A percentile compares a stretch with the other conserved stretches of the same genome.
These are phyloP conservation scores for Barnettozyma vustinii DNA, from an alignment of 805 yeast genomes.

Conservation along the genomic window DNA sequence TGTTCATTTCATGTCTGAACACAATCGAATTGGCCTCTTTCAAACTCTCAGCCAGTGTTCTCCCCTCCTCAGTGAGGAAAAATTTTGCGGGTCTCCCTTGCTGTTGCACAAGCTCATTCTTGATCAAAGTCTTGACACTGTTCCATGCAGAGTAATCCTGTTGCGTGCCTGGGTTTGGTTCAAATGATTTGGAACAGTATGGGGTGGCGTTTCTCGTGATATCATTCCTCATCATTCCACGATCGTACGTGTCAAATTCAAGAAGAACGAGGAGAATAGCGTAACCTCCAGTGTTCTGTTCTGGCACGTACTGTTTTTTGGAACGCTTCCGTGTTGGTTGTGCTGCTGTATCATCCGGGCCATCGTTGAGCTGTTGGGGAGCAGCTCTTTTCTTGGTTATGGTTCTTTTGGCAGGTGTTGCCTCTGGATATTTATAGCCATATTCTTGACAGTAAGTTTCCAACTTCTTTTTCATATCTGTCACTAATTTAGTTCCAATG, in stretches of 20 bases:
- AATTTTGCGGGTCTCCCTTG: constrained; percentile 58
- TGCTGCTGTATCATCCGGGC: background rate
- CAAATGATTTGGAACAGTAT: constrained; percentile 54
- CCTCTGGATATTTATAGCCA: constrained; percentile 41
- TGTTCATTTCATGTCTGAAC: constrained; percentile 24
- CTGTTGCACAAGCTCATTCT: constrained; percentile 50
- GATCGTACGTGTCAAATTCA: constrained; percentile 38
- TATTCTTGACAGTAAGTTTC: constrained; percentile 50
- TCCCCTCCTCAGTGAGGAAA: constrained; percentile 66
- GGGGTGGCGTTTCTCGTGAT: constrained; percentile 48
- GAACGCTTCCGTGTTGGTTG: constrained; percentile 7
- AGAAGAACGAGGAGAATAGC: constrained; percentile 65
- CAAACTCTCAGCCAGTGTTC: constrained; percentile 52
- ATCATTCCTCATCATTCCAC: constrained; percentile 62
- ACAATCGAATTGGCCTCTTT: constrained; percentile 38
- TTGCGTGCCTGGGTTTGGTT: constrained; percentile 51
- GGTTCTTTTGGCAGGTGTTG: constrained; percentile 4
- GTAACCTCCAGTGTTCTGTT: constrained; percentile 75
- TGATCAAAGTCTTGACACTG: constrained; percentile 55
- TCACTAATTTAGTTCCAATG: constrained; percentile 69
- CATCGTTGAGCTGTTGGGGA: background rate
- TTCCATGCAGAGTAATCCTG: constrained; percentile 76
- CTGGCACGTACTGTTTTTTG: constrained; percentile 57
- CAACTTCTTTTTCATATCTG: constrained; percentile 41
- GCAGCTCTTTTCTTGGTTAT: constrained; percentile 3